Evolutionary conservation across 2,329 filamentous ascomycete genomes (phyloP), one percentile per base, ranked within the genome.

Genomic region (Colletotrichum sublineola): DNA sequence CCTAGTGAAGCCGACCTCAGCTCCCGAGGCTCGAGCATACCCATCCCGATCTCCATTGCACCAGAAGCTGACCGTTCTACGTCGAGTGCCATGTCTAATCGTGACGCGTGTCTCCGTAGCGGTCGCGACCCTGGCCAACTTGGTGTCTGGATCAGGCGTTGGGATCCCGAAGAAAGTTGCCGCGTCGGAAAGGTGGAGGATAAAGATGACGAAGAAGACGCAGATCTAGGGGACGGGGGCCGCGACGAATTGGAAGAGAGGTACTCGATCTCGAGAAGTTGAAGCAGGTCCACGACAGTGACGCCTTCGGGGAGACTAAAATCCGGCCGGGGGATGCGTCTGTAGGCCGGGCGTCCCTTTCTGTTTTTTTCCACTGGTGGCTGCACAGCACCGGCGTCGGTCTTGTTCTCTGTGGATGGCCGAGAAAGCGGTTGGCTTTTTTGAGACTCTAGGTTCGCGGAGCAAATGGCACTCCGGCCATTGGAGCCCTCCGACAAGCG

Each of bases 11-110:
- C 61, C 2, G 70, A 73, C 24, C 66, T 46, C 24, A 60, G 4
- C 46, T 62, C 60, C 9, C 70, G 46, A 5, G 70, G 70, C 33
- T 73, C 70, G 3, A 73, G 70, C 70, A 73, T 70, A 14, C 66
- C 55, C 53, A 73, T 24, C 5, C 70, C 70, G 1, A 73, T 65
- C 60, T 73, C 66, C 29, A 64, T 60, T 5, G 61, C 60, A 11
- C 70, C 66, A 7, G 66, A 65, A 18, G 61, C 70, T 20, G 63
- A 64, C 18, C 66, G 70, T 29, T 73, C 70, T 12, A 67, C 70
- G 9, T 69, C 70, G 8, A 73, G 60, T 15, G 60, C 67, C 61
- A 73, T 69, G 15, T 73, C 66, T 38, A 73, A 14, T 6, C 70
- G 53, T 5, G 70, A 73, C 0, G 70, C 61, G 42, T 64, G 55